These are phyloP conservation scores for Solanum ossicruentum DNA, from an alignment of 257 asterid genomes.

Conservation along the genomic window DNA sequence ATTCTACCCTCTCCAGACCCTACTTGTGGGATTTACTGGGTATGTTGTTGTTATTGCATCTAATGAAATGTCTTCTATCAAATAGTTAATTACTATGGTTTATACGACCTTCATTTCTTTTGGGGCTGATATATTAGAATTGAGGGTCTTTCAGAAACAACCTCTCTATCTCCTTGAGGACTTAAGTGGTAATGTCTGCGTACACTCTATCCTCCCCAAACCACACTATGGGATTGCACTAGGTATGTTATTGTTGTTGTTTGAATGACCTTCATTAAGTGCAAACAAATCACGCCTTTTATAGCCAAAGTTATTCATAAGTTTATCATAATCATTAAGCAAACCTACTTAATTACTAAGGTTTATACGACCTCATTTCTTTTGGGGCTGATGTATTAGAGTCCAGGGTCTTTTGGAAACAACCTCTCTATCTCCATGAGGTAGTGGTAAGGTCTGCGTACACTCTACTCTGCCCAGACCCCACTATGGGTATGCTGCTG, in stretches of 20 bases:
- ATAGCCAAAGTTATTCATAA: background rate
- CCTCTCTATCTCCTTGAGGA: background rate
- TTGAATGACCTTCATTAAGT: background rate
- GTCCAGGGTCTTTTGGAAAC: background rate
- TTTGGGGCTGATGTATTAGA: background rate
- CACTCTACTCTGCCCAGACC: background rate
- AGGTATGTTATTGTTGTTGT: too few species aligned
- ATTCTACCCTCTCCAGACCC: too few species aligned
- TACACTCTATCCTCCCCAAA: background rate
- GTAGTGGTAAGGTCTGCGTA: background rate
- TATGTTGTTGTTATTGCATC: too few species aligned
- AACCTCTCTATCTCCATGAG: background rate
- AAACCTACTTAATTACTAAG: too few species aligned
- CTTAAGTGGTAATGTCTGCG: background rate
- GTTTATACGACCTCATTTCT: constrained; percentile 2
- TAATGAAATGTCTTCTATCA: background rate
- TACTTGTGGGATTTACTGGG: too few species aligned
- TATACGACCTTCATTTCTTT: background rate
- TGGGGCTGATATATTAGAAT: background rate
- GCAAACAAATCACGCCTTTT: background rate
- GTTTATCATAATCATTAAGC: background rate
- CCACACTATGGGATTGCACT: background rate
- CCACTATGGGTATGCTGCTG: too few species aligned
- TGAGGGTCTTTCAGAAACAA: background rate
- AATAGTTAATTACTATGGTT: background rate